These are phyloP conservation scores for Yamadazyma tumulicola DNA, from an alignment of 805 yeast species.

Conservation along the genomic window DNA sequence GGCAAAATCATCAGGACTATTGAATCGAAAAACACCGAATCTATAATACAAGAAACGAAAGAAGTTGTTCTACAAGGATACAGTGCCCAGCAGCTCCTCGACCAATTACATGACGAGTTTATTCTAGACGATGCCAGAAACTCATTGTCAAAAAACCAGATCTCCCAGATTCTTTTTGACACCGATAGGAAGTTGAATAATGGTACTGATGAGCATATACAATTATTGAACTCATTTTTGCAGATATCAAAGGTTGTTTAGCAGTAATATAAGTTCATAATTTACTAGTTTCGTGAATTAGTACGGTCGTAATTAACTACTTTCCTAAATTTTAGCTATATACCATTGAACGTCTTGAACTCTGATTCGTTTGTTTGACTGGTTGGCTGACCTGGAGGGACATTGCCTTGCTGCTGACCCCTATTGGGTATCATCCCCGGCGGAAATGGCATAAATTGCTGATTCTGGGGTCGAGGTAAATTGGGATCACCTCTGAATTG, in stretches of 20 bases:
- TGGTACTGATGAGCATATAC: slow-evolving; percentile 89
- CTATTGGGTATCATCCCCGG: slow-evolving; percentile 39
- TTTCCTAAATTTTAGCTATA: neutral
- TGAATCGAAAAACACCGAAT: slow-evolving; percentile 20
- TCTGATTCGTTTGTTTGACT: no score
- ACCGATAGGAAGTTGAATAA: slow-evolving; percentile 71
- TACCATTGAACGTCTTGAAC: no score
- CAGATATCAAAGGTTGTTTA: slow-evolving; percentile 23
- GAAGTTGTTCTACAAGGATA: slow-evolving; percentile 62
- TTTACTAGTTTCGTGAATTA: neutral
- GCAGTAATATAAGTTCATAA: neutral
- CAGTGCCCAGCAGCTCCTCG: slow-evolving; percentile 70
- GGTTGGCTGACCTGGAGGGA: slow-evolving; percentile 1
- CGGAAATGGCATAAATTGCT: slow-evolving; percentile 17
- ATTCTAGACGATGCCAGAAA: slow-evolving; percentile 50
- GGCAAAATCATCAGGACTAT: slow-evolving; percentile 36
- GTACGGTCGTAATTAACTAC: neutral
- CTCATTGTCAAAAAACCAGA: slow-evolving; percentile 56
- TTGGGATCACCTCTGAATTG: slow-evolving; percentile 5
- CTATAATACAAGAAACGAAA: slow-evolving; percentile 43
- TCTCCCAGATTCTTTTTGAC: slow-evolving; percentile 65
- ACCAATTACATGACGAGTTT: slow-evolving; percentile 68
- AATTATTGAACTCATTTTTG: slow-evolving; percentile 59
- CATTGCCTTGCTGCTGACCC: slow-evolving; percentile 15
- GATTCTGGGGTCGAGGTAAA: slow-evolving; percentile 3